phyloP scores from a whole-genome alignment of 441 rosid species.

The Croton laevigatus region DNA sequence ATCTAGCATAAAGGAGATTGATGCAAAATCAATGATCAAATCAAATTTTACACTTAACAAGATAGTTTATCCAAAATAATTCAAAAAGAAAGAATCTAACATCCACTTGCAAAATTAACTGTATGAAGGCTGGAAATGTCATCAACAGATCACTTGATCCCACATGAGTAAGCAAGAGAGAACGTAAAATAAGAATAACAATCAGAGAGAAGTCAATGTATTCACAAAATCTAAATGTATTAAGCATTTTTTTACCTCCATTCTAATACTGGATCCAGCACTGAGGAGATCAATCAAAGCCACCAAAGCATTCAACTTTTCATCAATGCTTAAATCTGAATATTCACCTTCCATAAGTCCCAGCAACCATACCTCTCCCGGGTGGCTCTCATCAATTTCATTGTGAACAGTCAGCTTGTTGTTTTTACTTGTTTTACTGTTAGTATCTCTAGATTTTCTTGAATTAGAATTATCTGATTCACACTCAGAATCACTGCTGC shows the following conservation, averaged over 20 bases:
- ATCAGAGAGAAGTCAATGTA: background rate
- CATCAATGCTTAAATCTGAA: conserved; percentile 79
- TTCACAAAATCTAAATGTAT: background rate
- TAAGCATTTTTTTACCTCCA: conserved; percentile 52
- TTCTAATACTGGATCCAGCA: conserved; percentile 73
- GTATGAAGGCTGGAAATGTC: background rate
- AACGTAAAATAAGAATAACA: background rate
- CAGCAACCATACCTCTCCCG: conserved; percentile 88
- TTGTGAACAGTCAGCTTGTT: conserved; percentile 37
- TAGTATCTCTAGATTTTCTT: conserved; percentile 38
- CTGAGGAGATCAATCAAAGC: conserved; percentile 82
- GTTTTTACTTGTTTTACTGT: conserved; percentile 38
- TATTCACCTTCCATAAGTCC: conserved; percentile 97
- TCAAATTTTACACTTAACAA: background rate
- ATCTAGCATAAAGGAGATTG: background rate
- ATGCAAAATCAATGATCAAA: background rate
- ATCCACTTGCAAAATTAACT: background rate
- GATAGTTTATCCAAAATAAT: background rate
- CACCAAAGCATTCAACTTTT: conserved; percentile 77
- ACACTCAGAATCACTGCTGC: conserved; percentile 55
- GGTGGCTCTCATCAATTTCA: conserved; percentile 96
- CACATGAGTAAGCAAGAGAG: background rate
- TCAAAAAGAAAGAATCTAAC: background rate
- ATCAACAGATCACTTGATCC: background rate
- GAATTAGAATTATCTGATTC: conserved; percentile 41